A percentile compares a stretch with the other conserved stretches of the same genome.
phyloP scores from a whole-genome alignment of 1,284 basidiomycete species.

The Ceratobasidium sp. region DNA sequence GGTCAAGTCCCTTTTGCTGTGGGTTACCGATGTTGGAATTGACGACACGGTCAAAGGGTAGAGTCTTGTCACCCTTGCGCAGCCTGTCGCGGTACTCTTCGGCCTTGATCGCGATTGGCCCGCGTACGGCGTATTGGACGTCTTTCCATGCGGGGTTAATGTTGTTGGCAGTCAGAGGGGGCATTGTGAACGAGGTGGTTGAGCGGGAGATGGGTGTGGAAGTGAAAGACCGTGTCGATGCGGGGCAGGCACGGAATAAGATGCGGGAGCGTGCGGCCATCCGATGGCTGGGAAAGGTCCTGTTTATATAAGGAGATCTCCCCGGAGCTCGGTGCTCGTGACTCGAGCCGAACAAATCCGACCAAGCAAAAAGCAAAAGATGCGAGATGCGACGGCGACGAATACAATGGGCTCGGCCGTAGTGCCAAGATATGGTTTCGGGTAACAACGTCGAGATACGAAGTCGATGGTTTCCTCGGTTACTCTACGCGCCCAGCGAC shows the following conservation, averaged over 20 bases:
- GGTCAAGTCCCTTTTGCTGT: slow-evolving; percentile 93
- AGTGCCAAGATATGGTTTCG: background rate
- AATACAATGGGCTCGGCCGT: background rate
- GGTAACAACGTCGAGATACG: too few relatives aligned
- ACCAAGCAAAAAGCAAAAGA: slow-evolving; percentile 1
- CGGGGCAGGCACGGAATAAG: background rate
- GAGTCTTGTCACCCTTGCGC: slow-evolving; percentile 53
- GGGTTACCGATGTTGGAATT: slow-evolving; percentile 98
- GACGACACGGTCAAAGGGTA: slow-evolving; percentile 91
- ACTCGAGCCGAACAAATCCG: slow-evolving; percentile 32
- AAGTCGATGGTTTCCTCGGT: too few relatives aligned
- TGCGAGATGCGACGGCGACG: background rate
- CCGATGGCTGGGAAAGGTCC: slow-evolving; percentile 8
- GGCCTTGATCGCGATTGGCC: slow-evolving; percentile 94
- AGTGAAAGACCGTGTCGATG: slow-evolving; percentile 1
- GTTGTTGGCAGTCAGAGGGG: slow-evolving; percentile 62
- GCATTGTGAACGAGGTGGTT: slow-evolving; percentile 52
- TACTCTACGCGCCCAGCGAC: too few relatives aligned
- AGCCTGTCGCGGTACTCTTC: slow-evolving; percentile 80
- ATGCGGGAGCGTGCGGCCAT: slow-evolving; percentile 31
- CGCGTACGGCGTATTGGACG: slow-evolving; percentile 96
- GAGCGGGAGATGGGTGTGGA: background rate
- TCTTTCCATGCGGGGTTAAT: slow-evolving; percentile 87
- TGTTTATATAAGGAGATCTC: slow-evolving; percentile 16
- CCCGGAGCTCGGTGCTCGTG: slow-evolving; percentile 8